Conservation (phyloP, 176 grass and related monocot species). For the Oryza brachyantha region DNA sequence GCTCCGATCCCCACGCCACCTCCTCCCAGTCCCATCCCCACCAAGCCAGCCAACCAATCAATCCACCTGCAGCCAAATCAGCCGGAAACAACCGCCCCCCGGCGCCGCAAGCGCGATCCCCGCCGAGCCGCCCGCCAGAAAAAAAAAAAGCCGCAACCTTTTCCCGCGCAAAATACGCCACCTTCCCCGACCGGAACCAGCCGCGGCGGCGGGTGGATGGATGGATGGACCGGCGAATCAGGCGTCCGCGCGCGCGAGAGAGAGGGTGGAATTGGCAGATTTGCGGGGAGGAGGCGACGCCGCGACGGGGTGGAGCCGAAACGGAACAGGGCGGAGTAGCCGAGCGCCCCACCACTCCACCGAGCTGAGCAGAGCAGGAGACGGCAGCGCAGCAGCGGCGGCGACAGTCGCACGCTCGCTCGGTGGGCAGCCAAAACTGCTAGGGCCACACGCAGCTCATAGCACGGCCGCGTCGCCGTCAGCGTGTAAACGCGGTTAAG, state of each 20-base stretch:
- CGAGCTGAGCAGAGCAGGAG: neutral
- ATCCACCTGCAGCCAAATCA: slow-evolving; percentile 27
- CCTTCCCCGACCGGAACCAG: slow-evolving; percentile 15
- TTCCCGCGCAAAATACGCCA: neutral
- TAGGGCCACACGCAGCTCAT: slow-evolving; percentile 19
- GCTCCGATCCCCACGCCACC: slow-evolving; percentile 23
- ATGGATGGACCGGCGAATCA: slow-evolving; percentile 28
- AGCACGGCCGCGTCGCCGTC: slow-evolving; percentile 23
- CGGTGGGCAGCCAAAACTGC: neutral
- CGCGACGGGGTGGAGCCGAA: slow-evolving; percentile 15
- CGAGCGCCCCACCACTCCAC: slow-evolving; percentile 22
- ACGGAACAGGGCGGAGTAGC: slow-evolving; percentile 20
- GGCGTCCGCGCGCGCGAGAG: neutral
- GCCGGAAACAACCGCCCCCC: neutral
- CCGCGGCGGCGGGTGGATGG: neutral
- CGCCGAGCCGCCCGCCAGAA: slow-evolving; percentile 2
- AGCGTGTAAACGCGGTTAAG: slow-evolving; percentile 15
- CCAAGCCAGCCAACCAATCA: slow-evolving; percentile 13
- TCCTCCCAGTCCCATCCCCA: neutral
- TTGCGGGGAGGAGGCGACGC: neutral
- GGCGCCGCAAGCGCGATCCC: neutral
- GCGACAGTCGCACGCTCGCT: neutral
- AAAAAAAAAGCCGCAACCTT: neutral
- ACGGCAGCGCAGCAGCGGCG: neutral
- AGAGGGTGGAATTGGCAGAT: slow-evolving; percentile 12